Base-by-base conservation (phyloP, 78 protist species). In the Corallochytrium limacisporum region DNA sequence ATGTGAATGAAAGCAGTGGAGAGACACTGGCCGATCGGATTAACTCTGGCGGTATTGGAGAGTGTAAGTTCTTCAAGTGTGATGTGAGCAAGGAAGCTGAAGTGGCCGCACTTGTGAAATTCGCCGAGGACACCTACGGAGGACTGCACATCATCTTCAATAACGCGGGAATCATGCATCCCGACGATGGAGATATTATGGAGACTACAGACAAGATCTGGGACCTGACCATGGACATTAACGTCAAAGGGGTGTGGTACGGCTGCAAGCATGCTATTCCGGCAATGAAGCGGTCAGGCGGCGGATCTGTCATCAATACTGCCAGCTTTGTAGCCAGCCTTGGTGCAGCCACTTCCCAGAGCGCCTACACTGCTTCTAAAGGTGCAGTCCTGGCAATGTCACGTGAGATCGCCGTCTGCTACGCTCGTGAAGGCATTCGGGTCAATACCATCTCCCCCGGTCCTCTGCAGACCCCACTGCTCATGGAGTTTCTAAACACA, bases 321-420 rank as follows among this genome's bases (percentile, higher is more conserved):
- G 90, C 90, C 26, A 75, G 84, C 46, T 85, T 85, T 57, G 90
- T 85, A 6, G 90, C 85, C 7, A 26, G 63, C 20, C 44, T 74
- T 68, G 90, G 90, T 35, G 90, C 90, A 26, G 90, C 90, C 24
- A 85, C 90, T 9, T 83, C 90, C 38, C 90, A 77, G 66, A 18
- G 46, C 16, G 78, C 78, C 37, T 68, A 83, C 71, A 83, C 89
- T 50, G 81, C 89, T 2, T 70, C 79, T 16, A 83, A 83, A 69
- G 89, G 89, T n/a, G 89, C 79, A 4, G 89, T 83, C 16, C 75
- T 83, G 15, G 72, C 79, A 6, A 46, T 59, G 61, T 48, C 47
- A 0, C 77, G 90, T 39, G 90, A 84, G 47, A 32, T 84, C 4
- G 90, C 90, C 28, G 63, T 84, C 28, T 60, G 75, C 42, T 83